Evolutionary conservation across 768 basidiomycete species (phyloP), one percentile per base, ranked within the genome.

Genomic region (Cubamyces lactineus): DNA sequence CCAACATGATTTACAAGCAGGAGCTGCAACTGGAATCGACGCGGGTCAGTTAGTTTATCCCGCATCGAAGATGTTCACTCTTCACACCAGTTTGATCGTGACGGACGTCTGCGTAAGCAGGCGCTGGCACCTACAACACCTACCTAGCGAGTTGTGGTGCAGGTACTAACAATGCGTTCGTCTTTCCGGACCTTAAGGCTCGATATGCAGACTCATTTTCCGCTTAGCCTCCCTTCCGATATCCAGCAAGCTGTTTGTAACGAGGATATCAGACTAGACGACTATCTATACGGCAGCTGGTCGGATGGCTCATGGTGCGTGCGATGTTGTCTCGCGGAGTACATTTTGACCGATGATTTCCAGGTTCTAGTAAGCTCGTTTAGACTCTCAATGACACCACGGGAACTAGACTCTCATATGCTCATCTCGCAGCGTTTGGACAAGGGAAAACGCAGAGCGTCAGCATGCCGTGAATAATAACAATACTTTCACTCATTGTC

Each of bases 401-500:
- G 13, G 2, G 11, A 50, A 45, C n/a, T 13, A 9, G 28, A 28
- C 23, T 34, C 16, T 42, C 41, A 26, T 19, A 23, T 15, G 23
- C 17, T 12, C 4, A 16, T 19, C 9, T 21, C 1, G 19, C 58
- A 73, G 73, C 43, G 58, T 60, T 4, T 72, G 53, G 23, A 71
- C 72, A 2, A 64, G 57, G 47, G 64, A 71, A 19, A 58, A 57
- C 4, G 67, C 65, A 4, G 54, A 56, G 15, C 24, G 41, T 16
- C 63, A 70, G 19, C 67, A 73, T 13, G 55, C 54, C 3, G 57
- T 48, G 23, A 60, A 65, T 30, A 63, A 64, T n/a, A 70, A 71
- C 67, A 71, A 74, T 48, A 71, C 72, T 0, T 74, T 72, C 55
- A 71, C 70, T 13, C 67, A 71, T 49, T 74, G 73, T 51, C 54